phyloP scores from a whole-genome alignment of 139 green algal species.

The Micromonas commoda region DNA sequence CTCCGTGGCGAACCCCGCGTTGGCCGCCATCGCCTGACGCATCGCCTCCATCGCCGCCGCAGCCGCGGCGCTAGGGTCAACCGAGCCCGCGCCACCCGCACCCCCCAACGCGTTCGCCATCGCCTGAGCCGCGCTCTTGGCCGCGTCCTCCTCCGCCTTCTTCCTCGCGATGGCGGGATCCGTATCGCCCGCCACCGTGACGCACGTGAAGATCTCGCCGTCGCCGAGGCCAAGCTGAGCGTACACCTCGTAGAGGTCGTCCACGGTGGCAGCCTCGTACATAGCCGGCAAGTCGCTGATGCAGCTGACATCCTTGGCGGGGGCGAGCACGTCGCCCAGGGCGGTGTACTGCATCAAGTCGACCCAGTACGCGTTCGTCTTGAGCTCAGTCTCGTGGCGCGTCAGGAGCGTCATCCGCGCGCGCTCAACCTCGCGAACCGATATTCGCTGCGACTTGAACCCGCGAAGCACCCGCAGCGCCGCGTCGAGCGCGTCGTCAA shows the following conservation, averaged over 20 bases:
- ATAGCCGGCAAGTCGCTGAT: constrained; percentile 75
- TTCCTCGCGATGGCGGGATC: constrained; percentile 2
- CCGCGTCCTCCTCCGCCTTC: too few species aligned
- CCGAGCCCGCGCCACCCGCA: too few species aligned
- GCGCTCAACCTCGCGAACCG: constrained; percentile 60
- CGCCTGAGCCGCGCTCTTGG: background rate
- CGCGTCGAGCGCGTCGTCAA: constrained; percentile 84
- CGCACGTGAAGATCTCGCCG: constrained; percentile 57
- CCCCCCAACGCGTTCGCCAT: background rate
- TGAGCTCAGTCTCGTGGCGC: constrained; percentile 91
- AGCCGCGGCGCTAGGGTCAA: too few species aligned
- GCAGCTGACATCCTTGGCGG: constrained; percentile 72
- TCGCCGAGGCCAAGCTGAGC: constrained; percentile 65
- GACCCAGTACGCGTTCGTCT: constrained; percentile 79
- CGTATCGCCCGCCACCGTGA: constrained; percentile 12
- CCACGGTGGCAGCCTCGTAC: constrained; percentile 70
- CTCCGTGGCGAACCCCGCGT: too few species aligned
- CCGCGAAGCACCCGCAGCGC: constrained; percentile 68
- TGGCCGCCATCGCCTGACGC: background rate
- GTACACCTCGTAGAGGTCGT: constrained; percentile 84
- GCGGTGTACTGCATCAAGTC: constrained; percentile 70
- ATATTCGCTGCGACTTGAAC: constrained; percentile 53
- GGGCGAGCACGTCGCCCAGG: constrained; percentile 66
- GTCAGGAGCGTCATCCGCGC: constrained; percentile 79
- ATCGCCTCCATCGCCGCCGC: background rate